Evolutionary conservation across 1,139 yeast genomes (phyloP).

Genomic region (Geotrichum europaeum): DNA sequence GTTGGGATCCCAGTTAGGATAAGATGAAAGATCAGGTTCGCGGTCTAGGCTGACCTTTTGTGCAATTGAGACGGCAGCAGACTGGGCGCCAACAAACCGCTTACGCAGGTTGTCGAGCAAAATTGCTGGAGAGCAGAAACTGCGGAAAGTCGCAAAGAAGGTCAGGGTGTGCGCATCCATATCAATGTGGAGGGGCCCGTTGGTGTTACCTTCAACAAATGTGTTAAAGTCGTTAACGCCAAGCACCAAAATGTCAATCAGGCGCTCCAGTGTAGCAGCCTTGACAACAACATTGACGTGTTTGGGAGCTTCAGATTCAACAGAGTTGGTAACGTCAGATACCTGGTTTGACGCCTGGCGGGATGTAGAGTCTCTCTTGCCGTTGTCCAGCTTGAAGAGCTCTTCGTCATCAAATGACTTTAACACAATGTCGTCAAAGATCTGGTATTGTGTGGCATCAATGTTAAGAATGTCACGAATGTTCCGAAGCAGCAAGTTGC

Average conservation of each 20-base stretch:
- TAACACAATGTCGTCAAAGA: constrained; percentile 49
- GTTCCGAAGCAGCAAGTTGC: constrained; percentile 46
- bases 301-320: not conserved
- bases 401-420: constrained; percentile 43
- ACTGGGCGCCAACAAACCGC: constrained; percentile 53
- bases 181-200: constrained; percentile 44
- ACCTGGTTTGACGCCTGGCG: constrained; percentile 32
- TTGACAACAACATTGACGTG: constrained; percentile 45
- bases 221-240: constrained; percentile 55
- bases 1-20: constrained; percentile 39
- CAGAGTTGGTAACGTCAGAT: constrained; percentile 7
- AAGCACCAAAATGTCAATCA: constrained; percentile 56
- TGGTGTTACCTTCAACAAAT: constrained; percentile 40
- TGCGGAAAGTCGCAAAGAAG: constrained; percentile 59
- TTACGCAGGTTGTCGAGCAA: constrained; percentile 46
- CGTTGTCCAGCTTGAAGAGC: constrained; percentile 15
- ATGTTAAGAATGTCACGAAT: constrained; percentile 57
- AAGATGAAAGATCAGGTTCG: constrained; percentile 1
- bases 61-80: constrained; percentile 50
- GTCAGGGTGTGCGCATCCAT: constrained; percentile 55
- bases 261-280: constrained; percentile 54
- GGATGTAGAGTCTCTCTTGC: constrained; percentile 40
- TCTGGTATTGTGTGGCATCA: constrained; percentile 48
- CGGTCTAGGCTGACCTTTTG: not conserved
- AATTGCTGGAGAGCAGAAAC: constrained; percentile 51